Base-by-base conservation (phyloP, 1,284 basidiomycete species). In the Earliella scabrosa region DNA sequence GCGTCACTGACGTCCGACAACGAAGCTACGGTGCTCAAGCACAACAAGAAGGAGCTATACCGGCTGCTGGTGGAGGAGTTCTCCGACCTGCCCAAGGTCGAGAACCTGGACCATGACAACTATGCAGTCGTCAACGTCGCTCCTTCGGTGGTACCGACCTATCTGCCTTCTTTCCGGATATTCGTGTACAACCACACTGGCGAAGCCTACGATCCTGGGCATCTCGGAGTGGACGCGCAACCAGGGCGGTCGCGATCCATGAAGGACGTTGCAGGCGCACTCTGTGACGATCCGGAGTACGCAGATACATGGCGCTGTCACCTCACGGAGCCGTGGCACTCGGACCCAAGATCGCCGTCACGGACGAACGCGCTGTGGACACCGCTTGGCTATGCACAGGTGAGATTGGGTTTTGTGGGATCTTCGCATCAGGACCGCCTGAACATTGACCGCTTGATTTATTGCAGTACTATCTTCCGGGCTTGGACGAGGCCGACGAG, bases 91-190 rank as follows among this genome's bases (percentile, higher is more conserved):
- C 83, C 83, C 29, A 82, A 81, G 63, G 71, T 74, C 20, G 69
- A 75, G 59, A 75, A 82, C 53, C 60, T 83, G 43, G 82, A 88
- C 68, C 66, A 86, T 67, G 87, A 85, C 66, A 80, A 89, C 63
- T 92, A 87, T 66, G 83, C 82, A 4, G 85, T 91, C 21, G 81
- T 94, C 60, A 93, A 92, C 67, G 88, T 93, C 29, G 82, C 83
- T 34, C 90, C 93, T 8, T 84, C 89, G 39, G 85, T 96, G 27
- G 89, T 97, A 52, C 95, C 95, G n/a, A 94, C 94, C 47, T 97
- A 92, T 72, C 74, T 92, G 43, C 93, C 95, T 2, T 83, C 88
- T 10, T 86, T 96, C 63, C 79, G 95, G 59, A 80, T 97, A 3
- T 97, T 87, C 77, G 83, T 85, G 64, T 93, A 93, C 77, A 94